A percentile compares a stretch with the other conserved stretches of the same genome.
Evolutionary conservation across 2,329 filamentous ascomycete genomes (phyloP).

Genomic region (Venturia asperata): DNA sequence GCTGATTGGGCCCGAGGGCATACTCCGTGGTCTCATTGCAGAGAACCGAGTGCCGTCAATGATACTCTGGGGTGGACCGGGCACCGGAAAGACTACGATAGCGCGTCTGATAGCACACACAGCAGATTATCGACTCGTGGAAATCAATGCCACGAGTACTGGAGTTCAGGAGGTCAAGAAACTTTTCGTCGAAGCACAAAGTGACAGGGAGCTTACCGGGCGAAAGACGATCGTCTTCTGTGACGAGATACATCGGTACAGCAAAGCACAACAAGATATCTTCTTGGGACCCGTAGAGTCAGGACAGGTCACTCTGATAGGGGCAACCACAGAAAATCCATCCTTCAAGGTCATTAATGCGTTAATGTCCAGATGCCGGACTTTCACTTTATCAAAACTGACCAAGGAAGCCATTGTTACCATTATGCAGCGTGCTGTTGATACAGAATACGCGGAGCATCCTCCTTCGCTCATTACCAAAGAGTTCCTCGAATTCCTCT

Average conservation of each 20-base stretch:
- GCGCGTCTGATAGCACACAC: slow-evolving; percentile 80
- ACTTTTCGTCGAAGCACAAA: slow-evolving; percentile 76
- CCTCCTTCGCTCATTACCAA: slow-evolving; percentile 60
- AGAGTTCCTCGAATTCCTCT: slow-evolving; percentile 72
- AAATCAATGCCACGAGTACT: slow-evolving; percentile 88
- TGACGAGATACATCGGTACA: slow-evolving; percentile 92
- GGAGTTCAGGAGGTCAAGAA: slow-evolving; percentile 90
- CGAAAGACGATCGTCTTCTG: slow-evolving; percentile 94
- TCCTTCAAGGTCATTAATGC: slow-evolving; percentile 89
- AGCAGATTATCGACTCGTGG: slow-evolving; percentile 79
- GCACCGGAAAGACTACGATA: slow-evolving; percentile 85
- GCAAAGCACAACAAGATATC: slow-evolving; percentile 87
- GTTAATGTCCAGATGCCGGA: slow-evolving; percentile 79
- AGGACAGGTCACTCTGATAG: slow-evolving; percentile 84
- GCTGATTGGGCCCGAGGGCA: slow-evolving; percentile 75
- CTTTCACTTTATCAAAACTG: slow-evolving; percentile 77
- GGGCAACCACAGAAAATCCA: slow-evolving; percentile 94
- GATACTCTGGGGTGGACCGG: slow-evolving; percentile 83
- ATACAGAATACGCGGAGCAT: slow-evolving; percentile 23
- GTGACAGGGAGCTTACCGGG: slow-evolving; percentile 72
- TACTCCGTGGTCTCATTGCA: slow-evolving; percentile 80
- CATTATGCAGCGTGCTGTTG: slow-evolving; percentile 71
- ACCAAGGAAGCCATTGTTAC: slow-evolving; percentile 61
- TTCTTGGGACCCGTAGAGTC: slow-evolving; percentile 89
- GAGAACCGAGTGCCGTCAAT: slow-evolving; percentile 82